Evolutionary conservation across 1,139 yeast genomes (phyloP).

Genomic region (Kodamaea anthophila): DNA sequence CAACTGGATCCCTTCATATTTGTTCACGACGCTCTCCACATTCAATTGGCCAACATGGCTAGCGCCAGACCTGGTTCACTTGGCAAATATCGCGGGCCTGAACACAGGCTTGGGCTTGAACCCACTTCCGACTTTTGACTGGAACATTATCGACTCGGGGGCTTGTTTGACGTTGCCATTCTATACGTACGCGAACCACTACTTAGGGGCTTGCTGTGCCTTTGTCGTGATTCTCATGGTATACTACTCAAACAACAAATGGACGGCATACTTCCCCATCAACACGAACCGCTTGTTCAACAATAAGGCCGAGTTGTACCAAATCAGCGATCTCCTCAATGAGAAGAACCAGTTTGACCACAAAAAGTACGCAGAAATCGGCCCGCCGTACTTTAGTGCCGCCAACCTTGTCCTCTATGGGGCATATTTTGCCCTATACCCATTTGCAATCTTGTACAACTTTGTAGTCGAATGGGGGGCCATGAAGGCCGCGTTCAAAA

Average conservation of each 20-base stretch:
- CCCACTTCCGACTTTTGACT: conserved; percentile 41
- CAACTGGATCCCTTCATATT: conserved; percentile 40
- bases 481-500: conserved; percentile 34
- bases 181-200: conserved; percentile 36
- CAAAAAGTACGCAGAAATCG: conserved; percentile 37
- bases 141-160: conserved; percentile 37
- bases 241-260: conserved; percentile 44
- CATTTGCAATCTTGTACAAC: conserved; percentile 47
- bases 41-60: conserved; percentile 49
- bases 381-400: conserved; percentile 57
- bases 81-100: conserved; percentile 35
- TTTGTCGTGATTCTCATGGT: conserved; percentile 39
- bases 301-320: conserved; percentile 40
- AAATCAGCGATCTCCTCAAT: conserved; percentile 37
- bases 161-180: conserved; percentile 41
- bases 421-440: conserved; percentile 52
- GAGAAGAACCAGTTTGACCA: conserved; percentile 31
- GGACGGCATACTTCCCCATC: conserved; percentile 52
- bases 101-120: conserved; percentile 37
- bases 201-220: conserved; percentile 38
- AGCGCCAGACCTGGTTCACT: conserved; percentile 33
- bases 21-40: conserved; percentile 36
- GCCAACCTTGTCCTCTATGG: conserved; percentile 50
- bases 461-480: conserved; percentile 40
- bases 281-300: conserved; percentile 43